Conservation (phyloP, 108 stramenopile genomes). For the Fragilariopsis cylindrus region DNA sequence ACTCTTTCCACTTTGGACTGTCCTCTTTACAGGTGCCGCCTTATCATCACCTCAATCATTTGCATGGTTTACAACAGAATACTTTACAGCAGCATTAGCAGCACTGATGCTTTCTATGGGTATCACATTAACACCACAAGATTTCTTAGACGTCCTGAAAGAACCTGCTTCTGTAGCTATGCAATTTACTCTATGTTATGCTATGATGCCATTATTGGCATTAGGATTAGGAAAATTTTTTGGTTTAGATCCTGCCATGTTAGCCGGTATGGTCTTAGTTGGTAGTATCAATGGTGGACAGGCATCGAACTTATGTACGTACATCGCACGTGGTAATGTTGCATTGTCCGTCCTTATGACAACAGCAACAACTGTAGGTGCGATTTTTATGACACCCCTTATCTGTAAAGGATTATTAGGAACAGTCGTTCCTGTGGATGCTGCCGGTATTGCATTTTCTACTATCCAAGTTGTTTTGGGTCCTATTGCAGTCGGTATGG, state of each 20-base stretch:
- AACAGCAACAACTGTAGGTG: slow-evolving; percentile 95
- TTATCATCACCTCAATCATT: slow-evolving; percentile 85
- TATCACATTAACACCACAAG: slow-evolving; percentile 93
- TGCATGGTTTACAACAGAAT: slow-evolving; percentile 97
- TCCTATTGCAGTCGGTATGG: slow-evolving; percentile 95
- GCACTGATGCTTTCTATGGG: slow-evolving; percentile 98
- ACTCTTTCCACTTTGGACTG: slow-evolving; percentile 94
- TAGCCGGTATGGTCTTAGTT: slow-evolving; percentile 97
- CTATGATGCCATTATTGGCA: slow-evolving; percentile 92
- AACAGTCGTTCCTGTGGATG: slow-evolving; percentile 95
- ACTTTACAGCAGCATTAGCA: slow-evolving; percentile 91
- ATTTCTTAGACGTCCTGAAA: slow-evolving; percentile 89
- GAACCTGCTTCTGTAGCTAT: slow-evolving; percentile 87
- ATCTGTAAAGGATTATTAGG: slow-evolving; percentile 93
- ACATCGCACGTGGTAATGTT: slow-evolving; percentile 97
- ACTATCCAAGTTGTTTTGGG: slow-evolving; percentile 97
- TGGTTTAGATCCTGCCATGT: slow-evolving; percentile 78
- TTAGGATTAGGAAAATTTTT: slow-evolving; percentile 81
- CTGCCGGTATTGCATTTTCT: slow-evolving; percentile 91
- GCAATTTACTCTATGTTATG: slow-evolving; percentile 95
- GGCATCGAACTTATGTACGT: slow-evolving; percentile 96
- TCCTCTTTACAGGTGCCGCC: slow-evolving; percentile 84
- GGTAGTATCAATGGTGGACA: slow-evolving; percentile 97
- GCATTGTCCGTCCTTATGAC: slow-evolving; percentile 97
- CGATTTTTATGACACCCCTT: slow-evolving; percentile 97